These are phyloP conservation scores for Nelumbo lutea DNA, from an alignment of 164 flowering plant genomes.

Conservation along the genomic window DNA sequence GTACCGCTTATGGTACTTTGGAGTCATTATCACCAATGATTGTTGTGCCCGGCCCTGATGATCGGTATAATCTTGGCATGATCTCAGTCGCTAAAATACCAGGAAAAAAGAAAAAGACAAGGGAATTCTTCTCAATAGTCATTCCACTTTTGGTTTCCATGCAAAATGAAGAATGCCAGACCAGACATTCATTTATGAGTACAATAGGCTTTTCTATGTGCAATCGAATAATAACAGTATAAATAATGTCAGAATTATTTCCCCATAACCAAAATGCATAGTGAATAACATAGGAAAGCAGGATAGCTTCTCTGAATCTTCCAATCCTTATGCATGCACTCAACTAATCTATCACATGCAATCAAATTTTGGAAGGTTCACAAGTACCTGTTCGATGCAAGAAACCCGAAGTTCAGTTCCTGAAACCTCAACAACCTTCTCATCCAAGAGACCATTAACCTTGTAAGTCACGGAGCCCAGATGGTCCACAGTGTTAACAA, in stretches of 20 bases:
- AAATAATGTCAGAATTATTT: neutral
- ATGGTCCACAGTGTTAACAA: constrained; percentile 91
- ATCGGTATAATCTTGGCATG: constrained; percentile 69
- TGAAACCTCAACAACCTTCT: constrained; percentile 74
- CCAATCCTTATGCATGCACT: neutral
- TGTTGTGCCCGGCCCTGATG: constrained; percentile 77
- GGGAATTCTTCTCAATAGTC: neutral
- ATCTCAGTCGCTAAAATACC: constrained; percentile 55
- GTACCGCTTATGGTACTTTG: constrained; percentile 79
- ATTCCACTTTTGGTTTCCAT: constrained; percentile 8
- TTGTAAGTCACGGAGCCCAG: constrained; percentile 79
- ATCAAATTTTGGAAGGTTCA: neutral
- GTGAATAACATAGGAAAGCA: neutral
- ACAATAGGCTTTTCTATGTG: neutral
- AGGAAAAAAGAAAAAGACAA: neutral
- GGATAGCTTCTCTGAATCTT: neutral
- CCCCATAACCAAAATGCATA: neutral
- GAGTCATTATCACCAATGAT: constrained; percentile 58
- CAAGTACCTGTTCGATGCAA: constrained; percentile 77
- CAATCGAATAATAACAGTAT: neutral
- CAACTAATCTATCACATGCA: neutral
- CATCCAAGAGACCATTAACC: constrained; percentile 71
- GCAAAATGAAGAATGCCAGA: neutral
- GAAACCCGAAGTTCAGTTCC: constrained; percentile 65
- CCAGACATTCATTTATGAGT: neutral